Percentiles rank a stretch among this genome's conserved stretches.
These are phyloP conservation scores for Xylaria sp. DNA, from an alignment of 2,329 filamentous ascomycete genomes.

Conservation along the genomic window DNA sequence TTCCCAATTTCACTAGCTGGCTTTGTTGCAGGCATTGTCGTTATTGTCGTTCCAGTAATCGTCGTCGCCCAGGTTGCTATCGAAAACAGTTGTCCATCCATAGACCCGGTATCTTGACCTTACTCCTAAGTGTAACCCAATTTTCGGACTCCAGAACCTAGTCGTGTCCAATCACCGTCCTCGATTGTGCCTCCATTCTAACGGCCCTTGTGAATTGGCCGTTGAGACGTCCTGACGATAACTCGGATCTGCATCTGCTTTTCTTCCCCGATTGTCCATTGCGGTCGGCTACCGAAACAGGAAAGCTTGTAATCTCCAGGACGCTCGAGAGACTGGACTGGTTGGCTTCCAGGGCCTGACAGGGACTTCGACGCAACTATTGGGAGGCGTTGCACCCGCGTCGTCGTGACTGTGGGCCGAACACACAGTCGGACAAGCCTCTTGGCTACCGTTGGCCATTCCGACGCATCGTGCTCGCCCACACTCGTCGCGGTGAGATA, in stretches of 20 bases:
- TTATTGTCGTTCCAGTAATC: constrained; percentile 16
- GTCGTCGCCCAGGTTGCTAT: constrained; percentile 28
- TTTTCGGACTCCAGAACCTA: constrained; percentile 38
- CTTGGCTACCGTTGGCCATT: constrained; percentile 42
- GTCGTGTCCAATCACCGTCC: constrained; percentile 42
- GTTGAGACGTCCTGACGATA: constrained; percentile 42
- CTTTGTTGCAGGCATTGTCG: constrained; percentile 32
- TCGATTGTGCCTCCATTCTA: constrained; percentile 38
- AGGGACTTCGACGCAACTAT: constrained; percentile 42
- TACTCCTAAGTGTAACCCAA: constrained; percentile 35
- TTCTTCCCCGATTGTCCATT: constrained; percentile 39
- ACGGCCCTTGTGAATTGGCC: constrained; percentile 45
- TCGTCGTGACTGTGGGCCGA: constrained; percentile 42
- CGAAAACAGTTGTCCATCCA: constrained; percentile 31
- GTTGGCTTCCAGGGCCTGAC: constrained; percentile 41
- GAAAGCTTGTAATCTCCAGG: constrained; percentile 39
- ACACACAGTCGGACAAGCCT: constrained; percentile 44
- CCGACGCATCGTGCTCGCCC: constrained; percentile 47
- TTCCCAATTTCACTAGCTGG: constrained; percentile 42
- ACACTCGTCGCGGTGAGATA: constrained; percentile 44
- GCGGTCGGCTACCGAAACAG: constrained; percentile 42
- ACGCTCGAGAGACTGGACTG: constrained; percentile 37
- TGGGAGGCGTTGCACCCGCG: constrained; percentile 45
- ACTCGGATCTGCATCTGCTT: constrained; percentile 44
- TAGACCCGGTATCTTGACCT: constrained; percentile 35